A percentile compares a stretch with the other conserved stretches of the same genome.
Evolutionary conservation across 345 rosid species (phyloP).

Genomic region (Combretum micranthum): DNA sequence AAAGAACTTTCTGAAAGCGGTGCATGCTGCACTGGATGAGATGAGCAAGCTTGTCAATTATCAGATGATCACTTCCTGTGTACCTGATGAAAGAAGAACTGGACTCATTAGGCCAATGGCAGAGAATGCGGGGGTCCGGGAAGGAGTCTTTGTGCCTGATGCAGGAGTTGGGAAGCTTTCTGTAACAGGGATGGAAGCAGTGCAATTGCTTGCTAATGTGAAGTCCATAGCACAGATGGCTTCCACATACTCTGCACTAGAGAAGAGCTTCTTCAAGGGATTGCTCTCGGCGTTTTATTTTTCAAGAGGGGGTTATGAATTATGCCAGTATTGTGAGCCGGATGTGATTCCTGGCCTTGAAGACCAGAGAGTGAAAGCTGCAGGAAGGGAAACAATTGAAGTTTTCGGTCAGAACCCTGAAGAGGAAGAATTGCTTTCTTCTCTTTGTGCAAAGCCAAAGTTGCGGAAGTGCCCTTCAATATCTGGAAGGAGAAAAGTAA

Average conservation of each 20-base stretch:
- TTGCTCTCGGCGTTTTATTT: conserved; percentile 63
- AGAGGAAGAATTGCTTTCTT: conserved; percentile 35
- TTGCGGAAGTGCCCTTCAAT: conserved; percentile 32
- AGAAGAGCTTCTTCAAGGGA: conserved; percentile 41
- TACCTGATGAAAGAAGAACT: conserved; percentile 20
- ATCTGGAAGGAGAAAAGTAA: conserved; percentile 47
- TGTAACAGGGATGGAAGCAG: conserved; percentile 36
- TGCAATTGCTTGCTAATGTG: conserved; percentile 38
- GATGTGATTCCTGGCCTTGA: conserved; percentile 60
- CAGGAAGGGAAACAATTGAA: conserved; percentile 23
- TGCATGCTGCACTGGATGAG: conserved; percentile 49
- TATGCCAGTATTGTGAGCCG: conserved; percentile 42
- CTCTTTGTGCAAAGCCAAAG: conserved; percentile 16
- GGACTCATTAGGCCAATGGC: conserved; percentile 32
- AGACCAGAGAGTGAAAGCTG: conserved; percentile 30
- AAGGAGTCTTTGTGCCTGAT: conserved; percentile 57
- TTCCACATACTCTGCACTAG: conserved; percentile 35
- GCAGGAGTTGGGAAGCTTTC: conserved; percentile 45
- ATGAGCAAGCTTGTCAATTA: conserved; percentile 58
- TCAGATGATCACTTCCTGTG: conserved; percentile 57
- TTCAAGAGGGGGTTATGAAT: conserved; percentile 37
- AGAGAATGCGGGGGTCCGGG: conserved; percentile 61
- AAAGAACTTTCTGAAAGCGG: conserved; percentile 40
- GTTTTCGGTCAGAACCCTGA: conserved; percentile 28
- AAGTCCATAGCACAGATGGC: conserved; percentile 33